Evolutionary conservation across 192 early-diverging fungal species (phyloP).

Genomic region (Spinellus fusiger): DNA sequence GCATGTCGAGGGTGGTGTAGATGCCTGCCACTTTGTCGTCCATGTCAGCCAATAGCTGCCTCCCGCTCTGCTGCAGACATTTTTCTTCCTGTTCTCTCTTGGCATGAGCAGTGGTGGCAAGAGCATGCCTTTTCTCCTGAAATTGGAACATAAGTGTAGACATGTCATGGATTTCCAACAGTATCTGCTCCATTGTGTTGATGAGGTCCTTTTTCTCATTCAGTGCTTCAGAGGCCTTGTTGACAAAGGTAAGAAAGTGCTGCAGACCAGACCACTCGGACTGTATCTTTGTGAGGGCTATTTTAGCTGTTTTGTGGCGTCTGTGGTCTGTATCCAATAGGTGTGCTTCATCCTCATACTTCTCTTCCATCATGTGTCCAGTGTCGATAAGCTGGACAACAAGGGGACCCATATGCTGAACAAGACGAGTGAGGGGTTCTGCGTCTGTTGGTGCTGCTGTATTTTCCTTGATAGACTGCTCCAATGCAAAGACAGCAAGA

Average conservation of each 20-base stretch:
- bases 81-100: not conserved
- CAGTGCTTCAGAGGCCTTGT: conserved; percentile 36
- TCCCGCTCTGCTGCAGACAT: conserved; percentile 22
- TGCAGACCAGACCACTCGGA: conserved; percentile 51
- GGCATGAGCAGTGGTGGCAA: not conserved
- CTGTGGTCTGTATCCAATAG: not conserved
- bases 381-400: conserved; percentile 32
- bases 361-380: not conserved
- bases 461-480: conserved; percentile 40
- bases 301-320: conserved; percentile 1
- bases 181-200: conserved; percentile 28
- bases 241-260: conserved; percentile 47
- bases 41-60: conserved; percentile 27
- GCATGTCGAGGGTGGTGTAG: conserved; percentile 40
- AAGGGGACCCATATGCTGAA: conserved; percentile 39
- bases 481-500: conserved; percentile 47
- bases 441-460: conserved; percentile 24
- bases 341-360: conserved; percentile 1
- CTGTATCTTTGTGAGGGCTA: conserved; percentile 37
- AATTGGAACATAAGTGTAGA: conserved; percentile 36
- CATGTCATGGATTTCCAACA: conserved; percentile 36
- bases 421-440: conserved; percentile 33
- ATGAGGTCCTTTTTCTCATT: conserved; percentile 30
- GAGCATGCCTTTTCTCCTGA: conserved; percentile 32
- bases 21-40: conserved; percentile 45